phyloP scores from a whole-genome alignment of 352 stramenopile genomes.

The Globisporangium takayamanum region DNA sequence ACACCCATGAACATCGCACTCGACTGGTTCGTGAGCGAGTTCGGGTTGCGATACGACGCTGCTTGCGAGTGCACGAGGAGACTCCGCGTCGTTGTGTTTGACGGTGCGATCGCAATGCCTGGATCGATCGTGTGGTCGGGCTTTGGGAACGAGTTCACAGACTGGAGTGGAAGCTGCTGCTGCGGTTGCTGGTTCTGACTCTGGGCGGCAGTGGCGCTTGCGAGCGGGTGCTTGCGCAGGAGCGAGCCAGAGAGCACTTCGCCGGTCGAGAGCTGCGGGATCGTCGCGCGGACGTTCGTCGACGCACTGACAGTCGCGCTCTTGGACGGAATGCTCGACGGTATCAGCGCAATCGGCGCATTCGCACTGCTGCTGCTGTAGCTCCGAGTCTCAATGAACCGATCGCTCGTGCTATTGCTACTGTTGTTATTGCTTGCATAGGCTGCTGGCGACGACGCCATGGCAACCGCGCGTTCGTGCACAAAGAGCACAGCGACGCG shows the following conservation, averaged over 20 bases:
- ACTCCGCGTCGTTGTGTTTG: conserved; percentile 40
- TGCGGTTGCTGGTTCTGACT: conserved; percentile 10
- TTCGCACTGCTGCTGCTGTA: conserved; percentile 5
- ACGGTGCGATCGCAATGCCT: conserved; percentile 36
- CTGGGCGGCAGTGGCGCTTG: background rate
- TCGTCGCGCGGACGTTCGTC: background rate
- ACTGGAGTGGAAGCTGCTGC: conserved; percentile 13
- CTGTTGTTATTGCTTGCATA: background rate
- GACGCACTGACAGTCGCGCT: background rate
- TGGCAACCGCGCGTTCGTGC: conserved; percentile 45
- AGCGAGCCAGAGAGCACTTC: conserved; percentile 41
- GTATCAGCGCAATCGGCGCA: conserved; percentile 26
- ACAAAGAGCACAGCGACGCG: conserved; percentile 60
- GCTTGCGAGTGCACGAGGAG: conserved; percentile 21
- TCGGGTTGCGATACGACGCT: conserved; percentile 9
- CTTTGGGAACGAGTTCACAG: conserved; percentile 26
- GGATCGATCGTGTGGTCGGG: conserved; percentile 33
- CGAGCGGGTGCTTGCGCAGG: conserved; percentile 30
- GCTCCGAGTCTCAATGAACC: conserved; percentile 14
- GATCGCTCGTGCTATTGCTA: conserved; percentile 14
- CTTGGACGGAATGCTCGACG: conserved; percentile 44
- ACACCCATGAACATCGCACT: conserved; percentile 10
- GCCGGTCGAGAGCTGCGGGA: conserved; percentile 23
- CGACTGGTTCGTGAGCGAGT: conserved; percentile 23
- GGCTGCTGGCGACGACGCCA: conserved; percentile 10